A percentile compares a stretch with the other conserved stretches of the same genome.
phyloP scores from a whole-genome alignment of 2,329 filamentous ascomycete genomes.

The Sarocladiaceae sp. region DNA sequence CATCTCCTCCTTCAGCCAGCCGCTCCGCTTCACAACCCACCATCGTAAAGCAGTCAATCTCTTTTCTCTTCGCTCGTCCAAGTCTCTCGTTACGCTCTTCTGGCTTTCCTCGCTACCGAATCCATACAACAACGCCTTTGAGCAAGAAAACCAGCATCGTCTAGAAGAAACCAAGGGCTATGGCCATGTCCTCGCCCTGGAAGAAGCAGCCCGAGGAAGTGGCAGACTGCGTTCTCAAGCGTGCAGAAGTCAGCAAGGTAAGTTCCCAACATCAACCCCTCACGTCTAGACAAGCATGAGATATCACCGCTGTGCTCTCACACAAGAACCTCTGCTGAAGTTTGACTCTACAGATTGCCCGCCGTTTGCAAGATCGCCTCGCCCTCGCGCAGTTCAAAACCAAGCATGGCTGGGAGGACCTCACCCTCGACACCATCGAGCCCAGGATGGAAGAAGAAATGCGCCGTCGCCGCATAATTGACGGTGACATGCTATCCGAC shows the following conservation, averaged over 20 bases:
- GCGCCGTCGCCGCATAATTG: conserved; percentile 61
- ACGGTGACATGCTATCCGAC: conserved; percentile 75
- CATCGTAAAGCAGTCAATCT: conserved; percentile 9
- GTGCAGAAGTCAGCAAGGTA: conserved; percentile 72
- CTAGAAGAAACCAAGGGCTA: conserved; percentile 15
- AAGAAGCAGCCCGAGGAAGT: conserved; percentile 59
- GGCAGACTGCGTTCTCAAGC: conserved; percentile 62
- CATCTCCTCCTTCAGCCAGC: conserved; percentile 7
- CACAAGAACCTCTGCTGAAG: neutral
- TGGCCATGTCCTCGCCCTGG: conserved; percentile 53
- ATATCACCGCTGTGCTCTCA: neutral
- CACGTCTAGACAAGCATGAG: too few relatives aligned
- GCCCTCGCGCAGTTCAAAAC: conserved; percentile 97
- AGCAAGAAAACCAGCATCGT: neutral
- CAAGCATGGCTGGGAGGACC: conserved; percentile 88
- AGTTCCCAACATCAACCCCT: conserved; percentile 8
- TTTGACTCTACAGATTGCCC: conserved; percentile 64
- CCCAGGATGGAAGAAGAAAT: conserved; percentile 76
- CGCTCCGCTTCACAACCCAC: conserved; percentile 9
- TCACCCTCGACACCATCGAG: conserved; percentile 80
- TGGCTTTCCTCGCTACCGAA: neutral
- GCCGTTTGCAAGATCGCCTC: conserved; percentile 86
- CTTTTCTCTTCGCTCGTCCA: neutral
- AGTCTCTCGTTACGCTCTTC: conserved; percentile 1
- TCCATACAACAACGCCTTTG: neutral